Conservation (phyloP, 176 grass and related monocot species). For the Rhipidocladum racemiflorum region DNA sequence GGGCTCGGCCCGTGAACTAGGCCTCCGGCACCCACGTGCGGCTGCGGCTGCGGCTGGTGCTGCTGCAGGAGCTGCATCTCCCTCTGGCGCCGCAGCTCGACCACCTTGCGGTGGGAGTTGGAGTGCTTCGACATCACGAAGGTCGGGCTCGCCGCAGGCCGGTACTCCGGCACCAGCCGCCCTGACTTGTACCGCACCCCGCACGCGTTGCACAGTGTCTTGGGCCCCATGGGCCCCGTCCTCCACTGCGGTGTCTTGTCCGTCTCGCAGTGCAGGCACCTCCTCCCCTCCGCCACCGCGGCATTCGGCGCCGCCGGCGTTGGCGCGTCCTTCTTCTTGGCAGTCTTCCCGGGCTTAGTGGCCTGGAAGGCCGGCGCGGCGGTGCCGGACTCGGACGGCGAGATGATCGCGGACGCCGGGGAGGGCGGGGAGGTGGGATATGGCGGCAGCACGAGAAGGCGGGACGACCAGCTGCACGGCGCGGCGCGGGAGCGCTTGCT, state of each 20-base stretch:
- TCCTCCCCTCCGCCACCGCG: constrained; percentile 30
- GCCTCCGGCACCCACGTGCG: constrained; percentile 6
- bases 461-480: constrained; percentile 64
- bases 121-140: constrained; percentile 84
- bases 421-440: constrained; percentile 14
- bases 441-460: constrained; percentile 49
- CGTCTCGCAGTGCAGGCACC: constrained; percentile 89
- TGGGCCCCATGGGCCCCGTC: constrained; percentile 87
- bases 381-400: constrained; percentile 50
- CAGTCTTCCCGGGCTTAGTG: constrained; percentile 43
- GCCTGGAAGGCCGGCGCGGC: constrained; percentile 12
- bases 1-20: constrained; percentile 33
- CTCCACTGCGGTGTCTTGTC: constrained; percentile 99
- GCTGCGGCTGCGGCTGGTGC: constrained; percentile 16
- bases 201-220: constrained; percentile 98
- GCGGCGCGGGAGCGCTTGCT: constrained; percentile 68
- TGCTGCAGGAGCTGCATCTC: constrained; percentile 36
- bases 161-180: constrained; percentile 90
- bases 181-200: constrained; percentile 91
- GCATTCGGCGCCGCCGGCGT: not conserved
- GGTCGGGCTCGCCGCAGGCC: constrained; percentile 86
- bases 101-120: constrained; percentile 96
- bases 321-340: constrained; percentile 59
- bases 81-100: constrained; percentile 96
- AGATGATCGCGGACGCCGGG: constrained; percentile 32